A percentile compares a stretch with the other conserved stretches of the same genome.
These are phyloP conservation scores for Grosmannia serpens DNA, from an alignment of 2,329 filamentous ascomycete species.

Conservation along the genomic window DNA sequence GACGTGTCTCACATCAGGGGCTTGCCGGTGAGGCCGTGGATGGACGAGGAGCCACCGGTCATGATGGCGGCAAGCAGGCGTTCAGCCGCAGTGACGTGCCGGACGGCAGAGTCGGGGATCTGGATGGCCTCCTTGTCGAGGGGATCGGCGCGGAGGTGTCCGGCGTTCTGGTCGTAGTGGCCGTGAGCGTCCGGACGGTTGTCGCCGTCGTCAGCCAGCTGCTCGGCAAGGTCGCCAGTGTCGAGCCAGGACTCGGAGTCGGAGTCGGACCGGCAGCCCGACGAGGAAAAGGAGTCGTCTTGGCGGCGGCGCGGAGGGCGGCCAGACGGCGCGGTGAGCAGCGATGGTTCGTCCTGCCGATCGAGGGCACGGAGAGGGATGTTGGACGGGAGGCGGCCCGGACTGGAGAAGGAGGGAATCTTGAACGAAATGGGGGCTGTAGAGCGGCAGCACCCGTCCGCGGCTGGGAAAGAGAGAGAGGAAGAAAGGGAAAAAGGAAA, in stretches of 20 bases:
- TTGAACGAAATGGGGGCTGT: slow-evolving; percentile 69
- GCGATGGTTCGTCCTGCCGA: slow-evolving; percentile 30
- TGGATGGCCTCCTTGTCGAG: slow-evolving; percentile 67
- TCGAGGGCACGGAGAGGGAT: slow-evolving; percentile 73
- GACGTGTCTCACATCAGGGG: slow-evolving; percentile 60
- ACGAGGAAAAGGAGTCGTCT: slow-evolving; percentile 6
- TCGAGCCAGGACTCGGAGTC: slow-evolving; percentile 66
- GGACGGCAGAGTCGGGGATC: slow-evolving; percentile 58
- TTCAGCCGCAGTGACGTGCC: slow-evolving; percentile 53
- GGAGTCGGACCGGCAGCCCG: slow-evolving; percentile 29
- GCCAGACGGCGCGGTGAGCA: slow-evolving; percentile 25
- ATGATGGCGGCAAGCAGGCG: slow-evolving; percentile 73
- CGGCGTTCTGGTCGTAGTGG: slow-evolving; percentile 44
- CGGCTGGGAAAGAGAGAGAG: slow-evolving; percentile 16
- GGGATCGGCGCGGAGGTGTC: slow-evolving; percentile 26
- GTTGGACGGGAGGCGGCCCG: slow-evolving; percentile 62
- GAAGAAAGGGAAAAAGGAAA: not conserved
- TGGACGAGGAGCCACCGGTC: slow-evolving; percentile 64
- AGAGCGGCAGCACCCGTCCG: slow-evolving; percentile 60
- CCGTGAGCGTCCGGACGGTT: slow-evolving; percentile 50
- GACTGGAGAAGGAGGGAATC: slow-evolving; percentile 62
- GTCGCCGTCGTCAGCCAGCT: slow-evolving; percentile 70
- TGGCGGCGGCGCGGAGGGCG: slow-evolving; percentile 25
- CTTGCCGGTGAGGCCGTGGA: slow-evolving; percentile 91
- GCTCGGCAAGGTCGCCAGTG: slow-evolving; percentile 89